Evolutionary conservation across 2,329 filamentous ascomycete species (phyloP), one percentile per base, ranked within the genome.

Genomic region (Bipolaris oryzae): DNA sequence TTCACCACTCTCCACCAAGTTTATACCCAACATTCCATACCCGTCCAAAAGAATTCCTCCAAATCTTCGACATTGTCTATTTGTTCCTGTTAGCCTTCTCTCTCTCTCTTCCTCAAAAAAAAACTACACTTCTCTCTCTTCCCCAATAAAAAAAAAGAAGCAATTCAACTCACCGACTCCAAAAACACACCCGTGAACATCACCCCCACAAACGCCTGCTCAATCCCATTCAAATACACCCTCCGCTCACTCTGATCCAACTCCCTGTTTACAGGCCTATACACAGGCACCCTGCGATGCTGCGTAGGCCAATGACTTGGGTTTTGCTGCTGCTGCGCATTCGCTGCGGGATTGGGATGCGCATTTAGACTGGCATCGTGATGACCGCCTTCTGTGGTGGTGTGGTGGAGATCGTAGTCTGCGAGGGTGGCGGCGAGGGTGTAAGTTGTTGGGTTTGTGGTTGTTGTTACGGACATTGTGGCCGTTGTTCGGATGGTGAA

Each of bases 1-100:
- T 20, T 37, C 38, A 81, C 67, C 76, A 82, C 67, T 86, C 84
- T 11, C 84, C 84, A 10, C 85, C 84, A 54, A 86, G 72, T 31
- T 80, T 77, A 63, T 84, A 84, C 31, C 76, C 76, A 48, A 85
- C 69, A 57, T 81, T 75, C 64, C 82, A 82, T 9, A 84, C 57
- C 56, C 69, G 80, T 0, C 83, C 83, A 2, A 78, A 74, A 0
- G 83, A 85, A 5, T 70, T 71, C n/a, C 79, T 71, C 84, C 84
- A 86, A 1, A 81, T 53, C 39, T 80, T 75, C 3, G 78, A 76
- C 7, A 71, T 67, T 50, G 78, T 71, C 76, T 80, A 50, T n/a
- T 49, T 21, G 43, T 20, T 37, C 13, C 53, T 28, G 9, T 58
- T 25, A 58, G 51, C 46, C 11, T 9, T 20, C 25, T 1, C 25